A percentile compares a stretch with the other conserved stretches of the same genome.
Conservation (phyloP, 78 protist species). For the Dictyostelium purpureum region DNA sequence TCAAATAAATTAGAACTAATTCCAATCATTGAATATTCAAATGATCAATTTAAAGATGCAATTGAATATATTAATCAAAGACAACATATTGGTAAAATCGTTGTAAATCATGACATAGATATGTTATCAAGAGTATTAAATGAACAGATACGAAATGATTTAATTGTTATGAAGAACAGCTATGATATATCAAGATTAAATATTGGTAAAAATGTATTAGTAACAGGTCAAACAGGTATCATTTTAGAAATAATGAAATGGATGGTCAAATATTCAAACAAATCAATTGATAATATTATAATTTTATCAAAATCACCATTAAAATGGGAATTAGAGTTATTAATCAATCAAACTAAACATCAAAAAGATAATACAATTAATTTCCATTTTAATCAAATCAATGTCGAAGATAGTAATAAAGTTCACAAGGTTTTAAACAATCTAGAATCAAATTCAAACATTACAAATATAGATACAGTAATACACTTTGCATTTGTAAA, state of each 20-base stretch:
- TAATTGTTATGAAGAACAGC: neutral
- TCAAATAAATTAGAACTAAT: neutral
- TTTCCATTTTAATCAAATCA: neutral
- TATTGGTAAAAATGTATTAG: neutral
- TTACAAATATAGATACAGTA: neutral
- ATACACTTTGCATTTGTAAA: slow-evolving; percentile 52
- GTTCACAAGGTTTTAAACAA: no score
- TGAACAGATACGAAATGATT: no score
- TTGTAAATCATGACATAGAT: no score
- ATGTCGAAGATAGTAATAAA: neutral
- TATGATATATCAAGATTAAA: neutral
- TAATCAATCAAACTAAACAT: no score
- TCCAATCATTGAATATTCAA: slow-evolving; percentile 20
- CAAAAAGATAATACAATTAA: neutral
- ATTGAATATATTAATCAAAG: no score
- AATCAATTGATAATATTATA: neutral
- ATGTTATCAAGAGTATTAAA: no score
- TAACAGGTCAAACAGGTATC: slow-evolving; percentile 58
- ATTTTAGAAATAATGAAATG: slow-evolving; percentile 6
- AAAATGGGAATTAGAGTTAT: slow-evolving; percentile 46
- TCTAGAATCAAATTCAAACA: no score
- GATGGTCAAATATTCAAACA: slow-evolving; percentile 25
- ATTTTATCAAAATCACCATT: slow-evolving; percentile 21
- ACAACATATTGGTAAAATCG: no score
- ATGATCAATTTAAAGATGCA: slow-evolving; percentile 1